Base-by-base conservation (phyloP, 176 grass and related monocot species). In the Rhipidocladum racemiflorum region DNA sequence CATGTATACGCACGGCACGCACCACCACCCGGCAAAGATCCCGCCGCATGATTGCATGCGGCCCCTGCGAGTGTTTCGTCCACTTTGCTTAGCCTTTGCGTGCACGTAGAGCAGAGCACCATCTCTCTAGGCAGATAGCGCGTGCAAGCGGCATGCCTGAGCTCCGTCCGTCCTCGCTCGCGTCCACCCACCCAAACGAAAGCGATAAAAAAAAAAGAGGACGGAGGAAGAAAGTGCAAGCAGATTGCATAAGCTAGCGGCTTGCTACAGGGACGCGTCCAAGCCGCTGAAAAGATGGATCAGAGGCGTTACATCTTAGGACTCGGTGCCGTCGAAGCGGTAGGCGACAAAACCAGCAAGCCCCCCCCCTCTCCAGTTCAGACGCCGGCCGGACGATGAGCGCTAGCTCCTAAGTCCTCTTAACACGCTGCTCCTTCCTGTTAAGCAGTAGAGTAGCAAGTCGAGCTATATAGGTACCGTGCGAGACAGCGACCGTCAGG, bases 251-350 rank as follows among this genome's bases (percentile, higher is more conserved):
- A 3, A 4, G 29, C 81, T n/a, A 9, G 70, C 7, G n/a, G 48
- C 28, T 14, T 15, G 79, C 34, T 69, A 35, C 25, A n/a, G 46
- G 54, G 24, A 72, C 65, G 69, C 50, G 61, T 69, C 70, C 63
- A 68, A 81, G 70, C 32, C 6, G 76, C 42, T 70, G 65, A 86
- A 82, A 82, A 72, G 78, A 77, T 45, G 64, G 65, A 77, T 81
- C 48, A 63, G 80, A 53, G 64, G 56, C 39, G 60, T 60, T 60
- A 32, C 65, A 27, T 81, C 15, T 78, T 32, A 79, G 84, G 74
- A 90, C 67, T 86, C 78, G 88, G 21, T 18, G 21, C 54, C 6
- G 3, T 38, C 25, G 36, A 11, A 1, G 7, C 11, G 27, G 25
- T 36, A 28, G 64, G 25, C 44, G 78, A 85, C 88, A 83, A 86